These are phyloP conservation scores for Aureobasidium melanogenum DNA, from an alignment of 2,329 filamentous ascomycete genomes.

Conservation along the genomic window DNA sequence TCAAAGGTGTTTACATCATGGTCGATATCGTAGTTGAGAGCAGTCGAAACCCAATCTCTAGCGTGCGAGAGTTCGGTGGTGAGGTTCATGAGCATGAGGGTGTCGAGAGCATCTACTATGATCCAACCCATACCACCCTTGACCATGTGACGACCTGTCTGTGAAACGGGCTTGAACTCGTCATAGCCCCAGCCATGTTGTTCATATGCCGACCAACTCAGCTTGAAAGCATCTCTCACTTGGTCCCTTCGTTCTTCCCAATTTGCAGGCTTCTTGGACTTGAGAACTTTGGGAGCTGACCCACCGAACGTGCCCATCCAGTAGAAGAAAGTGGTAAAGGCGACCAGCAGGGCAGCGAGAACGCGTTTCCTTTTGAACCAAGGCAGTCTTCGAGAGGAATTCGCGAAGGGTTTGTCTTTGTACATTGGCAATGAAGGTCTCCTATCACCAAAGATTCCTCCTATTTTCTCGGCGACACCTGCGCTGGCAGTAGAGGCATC, in stretches of 20 bases:
- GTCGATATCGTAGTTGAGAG: constrained; percentile 78
- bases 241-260: constrained; percentile 71
- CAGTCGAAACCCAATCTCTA: constrained; percentile 76
- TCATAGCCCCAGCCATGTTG: constrained; percentile 91
- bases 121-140: constrained; percentile 92
- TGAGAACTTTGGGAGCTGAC: neutral
- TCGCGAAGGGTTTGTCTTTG: constrained; percentile 91
- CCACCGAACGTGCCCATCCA: constrained; percentile 55
- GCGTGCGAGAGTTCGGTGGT: constrained; percentile 78
- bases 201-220: constrained; percentile 90
- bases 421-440: constrained; percentile 73
- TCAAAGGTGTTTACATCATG: constrained; percentile 97
- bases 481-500: constrained; percentile 12
- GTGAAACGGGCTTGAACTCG: constrained; percentile 76
- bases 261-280: constrained; percentile 29
- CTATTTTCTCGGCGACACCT: constrained; percentile 38
- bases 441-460: constrained; percentile 54
- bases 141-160: constrained; percentile 75
- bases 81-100: constrained; percentile 96
- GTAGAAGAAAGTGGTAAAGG: constrained; percentile 55
- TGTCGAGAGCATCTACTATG: constrained; percentile 91
- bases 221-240: constrained; percentile 80
- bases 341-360: constrained; percentile 43
- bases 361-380: constrained; percentile 58
- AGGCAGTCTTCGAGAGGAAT: constrained; percentile 47